Evolutionary conservation across 176 grass and related monocot species (phyloP).

Genomic region (Cenchrus americanus): DNA sequence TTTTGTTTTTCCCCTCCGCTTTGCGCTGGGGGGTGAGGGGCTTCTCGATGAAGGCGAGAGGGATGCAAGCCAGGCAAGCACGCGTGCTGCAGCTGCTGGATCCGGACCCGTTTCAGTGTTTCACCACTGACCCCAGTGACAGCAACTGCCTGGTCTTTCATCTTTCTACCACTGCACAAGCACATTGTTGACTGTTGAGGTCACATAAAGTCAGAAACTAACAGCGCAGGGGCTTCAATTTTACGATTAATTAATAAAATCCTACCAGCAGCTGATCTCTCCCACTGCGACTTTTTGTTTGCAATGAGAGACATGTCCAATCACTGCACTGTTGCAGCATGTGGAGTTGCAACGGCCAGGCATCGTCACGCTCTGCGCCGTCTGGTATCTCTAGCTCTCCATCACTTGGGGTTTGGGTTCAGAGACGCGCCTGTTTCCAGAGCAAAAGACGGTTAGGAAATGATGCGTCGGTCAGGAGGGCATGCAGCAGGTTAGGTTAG

Average conservation of each 20-base stretch:
- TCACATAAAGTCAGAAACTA: constrained; percentile 36
- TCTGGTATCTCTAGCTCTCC: background rate
- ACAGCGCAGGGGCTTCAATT: background rate
- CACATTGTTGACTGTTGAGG: background rate
- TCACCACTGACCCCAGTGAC: constrained; percentile 19
- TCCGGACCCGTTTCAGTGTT: background rate
- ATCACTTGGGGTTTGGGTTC: background rate
- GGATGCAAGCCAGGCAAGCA: background rate
- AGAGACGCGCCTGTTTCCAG: background rate
- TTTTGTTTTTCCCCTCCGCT: constrained; percentile 12
- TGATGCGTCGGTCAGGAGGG: background rate
- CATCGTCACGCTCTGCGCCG: background rate
- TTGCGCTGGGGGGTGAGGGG: background rate
- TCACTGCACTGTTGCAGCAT: constrained; percentile 32
- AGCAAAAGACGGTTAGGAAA: background rate
- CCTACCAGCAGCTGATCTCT: background rate
- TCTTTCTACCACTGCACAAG: background rate
- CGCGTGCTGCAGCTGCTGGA: background rate
- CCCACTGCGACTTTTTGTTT: background rate
- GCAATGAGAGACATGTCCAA: background rate
- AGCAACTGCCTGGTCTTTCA: background rate
- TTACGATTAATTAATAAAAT: too few species aligned
- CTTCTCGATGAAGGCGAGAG: constrained; percentile 39
- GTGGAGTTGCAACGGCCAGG: background rate
- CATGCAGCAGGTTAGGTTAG: constrained; percentile 26